phyloP scores from a whole-genome alignment of 805 yeast genomes.

The Vanderwaltozyma yarrowii region DNA sequence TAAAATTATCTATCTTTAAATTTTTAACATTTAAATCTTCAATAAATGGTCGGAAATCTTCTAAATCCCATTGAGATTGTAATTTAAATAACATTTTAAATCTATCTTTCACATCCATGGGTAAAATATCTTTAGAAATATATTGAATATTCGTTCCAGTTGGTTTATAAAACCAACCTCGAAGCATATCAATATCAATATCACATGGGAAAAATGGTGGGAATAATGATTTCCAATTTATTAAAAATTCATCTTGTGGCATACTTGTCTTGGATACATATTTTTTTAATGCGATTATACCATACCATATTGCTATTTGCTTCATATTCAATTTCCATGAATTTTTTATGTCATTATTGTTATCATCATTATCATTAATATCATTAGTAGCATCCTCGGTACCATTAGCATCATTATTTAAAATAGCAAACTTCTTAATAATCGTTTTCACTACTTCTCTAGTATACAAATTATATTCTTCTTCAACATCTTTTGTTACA shows the following conservation, averaged over 20 bases:
- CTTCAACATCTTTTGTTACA: constrained; percentile 24
- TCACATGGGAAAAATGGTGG: constrained; percentile 56
- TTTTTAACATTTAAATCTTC: constrained; percentile 46
- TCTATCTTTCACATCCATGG: constrained; percentile 39
- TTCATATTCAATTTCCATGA: constrained; percentile 33
- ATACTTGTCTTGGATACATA: constrained; percentile 26
- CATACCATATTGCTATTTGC: constrained; percentile 51
- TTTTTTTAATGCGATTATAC: constrained; percentile 39
- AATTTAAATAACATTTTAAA: constrained; percentile 42
- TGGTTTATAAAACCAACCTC: constrained; percentile 48
- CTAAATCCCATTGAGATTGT: constrained; percentile 51
- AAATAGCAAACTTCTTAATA: constrained; percentile 35
- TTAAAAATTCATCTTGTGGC: constrained; percentile 43
- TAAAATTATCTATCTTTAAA: constrained; percentile 45
- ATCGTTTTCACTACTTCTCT: constrained; percentile 40
- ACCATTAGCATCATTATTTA: constrained; percentile 16
- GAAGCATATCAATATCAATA: constrained; percentile 40
- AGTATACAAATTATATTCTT: constrained; percentile 27
- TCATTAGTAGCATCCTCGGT: neutral
- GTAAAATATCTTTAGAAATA: constrained; percentile 40
- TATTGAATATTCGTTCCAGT: constrained; percentile 40
- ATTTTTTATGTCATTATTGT: constrained; percentile 2
- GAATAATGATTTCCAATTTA: constrained; percentile 51
- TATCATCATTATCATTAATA: too few relatives aligned
- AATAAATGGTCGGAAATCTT: constrained; percentile 54